These are phyloP conservation scores for Rhynchosporium secalis DNA, from an alignment of 2,329 filamentous ascomycete species.

Conservation along the genomic window DNA sequence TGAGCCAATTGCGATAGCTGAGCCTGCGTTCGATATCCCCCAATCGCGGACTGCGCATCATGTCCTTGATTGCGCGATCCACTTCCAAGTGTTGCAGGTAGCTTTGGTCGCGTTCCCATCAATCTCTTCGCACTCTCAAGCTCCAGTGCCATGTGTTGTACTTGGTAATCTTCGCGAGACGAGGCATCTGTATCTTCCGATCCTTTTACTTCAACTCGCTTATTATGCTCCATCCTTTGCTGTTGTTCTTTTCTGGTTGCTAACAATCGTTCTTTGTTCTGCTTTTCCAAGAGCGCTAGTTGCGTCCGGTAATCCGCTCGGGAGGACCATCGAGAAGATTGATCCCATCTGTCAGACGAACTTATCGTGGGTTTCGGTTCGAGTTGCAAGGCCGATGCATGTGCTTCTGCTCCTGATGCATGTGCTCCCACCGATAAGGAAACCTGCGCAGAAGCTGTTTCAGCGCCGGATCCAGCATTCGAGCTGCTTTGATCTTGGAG, in stretches of 20 bases:
- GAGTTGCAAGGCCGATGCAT: background rate
- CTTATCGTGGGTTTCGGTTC: background rate
- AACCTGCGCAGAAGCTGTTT: background rate
- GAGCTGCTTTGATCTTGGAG: background rate
- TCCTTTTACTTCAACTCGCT: background rate
- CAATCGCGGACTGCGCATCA: constrained; percentile 2
- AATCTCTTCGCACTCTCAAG: constrained; percentile 14
- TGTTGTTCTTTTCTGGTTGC: background rate
- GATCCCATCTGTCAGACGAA: background rate
- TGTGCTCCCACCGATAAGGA: background rate
- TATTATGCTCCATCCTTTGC: background rate
- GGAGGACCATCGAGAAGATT: background rate
- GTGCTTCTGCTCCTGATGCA: background rate
- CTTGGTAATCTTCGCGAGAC: constrained; percentile 9
- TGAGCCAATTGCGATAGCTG: background rate
- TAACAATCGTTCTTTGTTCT: too few relatives aligned
- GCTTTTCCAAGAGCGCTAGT: constrained; percentile 6
- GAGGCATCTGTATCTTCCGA: background rate
- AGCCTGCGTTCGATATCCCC: background rate
- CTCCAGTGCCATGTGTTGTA: constrained; percentile 14
- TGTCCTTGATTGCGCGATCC: constrained; percentile 8
- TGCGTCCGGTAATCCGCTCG: constrained; percentile 1
- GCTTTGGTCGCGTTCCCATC: constrained; percentile 1
- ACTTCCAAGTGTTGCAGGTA: background rate
- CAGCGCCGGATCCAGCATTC: background rate